A percentile compares a stretch with the other conserved stretches of the same genome.
Conservation (phyloP, 352 stramenopile species). For the Phytopythium aichiense region DNA sequence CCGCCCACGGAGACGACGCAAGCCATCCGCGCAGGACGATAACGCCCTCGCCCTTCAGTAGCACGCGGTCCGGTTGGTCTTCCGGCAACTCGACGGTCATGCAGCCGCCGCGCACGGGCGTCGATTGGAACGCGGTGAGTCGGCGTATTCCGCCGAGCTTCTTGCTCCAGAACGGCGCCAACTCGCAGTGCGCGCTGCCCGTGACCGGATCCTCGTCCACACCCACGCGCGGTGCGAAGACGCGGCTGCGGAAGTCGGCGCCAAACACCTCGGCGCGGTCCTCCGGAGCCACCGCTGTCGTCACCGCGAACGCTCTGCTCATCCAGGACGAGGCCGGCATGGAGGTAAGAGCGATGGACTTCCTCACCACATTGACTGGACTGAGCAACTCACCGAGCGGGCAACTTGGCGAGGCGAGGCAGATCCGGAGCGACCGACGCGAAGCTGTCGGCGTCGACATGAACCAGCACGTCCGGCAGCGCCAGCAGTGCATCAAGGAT, state of each 20-base stretch:
- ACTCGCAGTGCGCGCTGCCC: conserved; percentile 80
- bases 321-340: conserved; percentile 1
- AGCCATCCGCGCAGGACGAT: not conserved
- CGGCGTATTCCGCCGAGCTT: conserved; percentile 16
- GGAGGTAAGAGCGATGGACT: not conserved
- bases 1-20: not conserved
- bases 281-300: conserved; percentile 13
- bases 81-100: conserved; percentile 16
- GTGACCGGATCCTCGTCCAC: conserved; percentile 91
- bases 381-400: conserved; percentile 12
- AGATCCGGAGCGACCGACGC: conserved; percentile 17
- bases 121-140: conserved; percentile 24
- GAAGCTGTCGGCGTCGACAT: conserved; percentile 19
- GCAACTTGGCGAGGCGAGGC: conserved; percentile 10
- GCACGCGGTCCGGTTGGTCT: conserved; percentile 15
- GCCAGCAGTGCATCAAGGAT: conserved; percentile 22
- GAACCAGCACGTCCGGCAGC: conserved; percentile 24
- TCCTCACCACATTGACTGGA: no score
- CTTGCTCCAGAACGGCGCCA: conserved; percentile 75
- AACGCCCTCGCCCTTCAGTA: conserved; percentile 23
- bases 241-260: conserved; percentile 46
- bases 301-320: conserved; percentile 31
- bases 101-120: conserved; percentile 22
- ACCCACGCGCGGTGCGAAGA: conserved; percentile 86
- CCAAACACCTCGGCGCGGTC: conserved; percentile 9